These are phyloP conservation scores for Chenopodium suecicum DNA, from an alignment of 148 eudicot species.

Conservation along the genomic window DNA sequence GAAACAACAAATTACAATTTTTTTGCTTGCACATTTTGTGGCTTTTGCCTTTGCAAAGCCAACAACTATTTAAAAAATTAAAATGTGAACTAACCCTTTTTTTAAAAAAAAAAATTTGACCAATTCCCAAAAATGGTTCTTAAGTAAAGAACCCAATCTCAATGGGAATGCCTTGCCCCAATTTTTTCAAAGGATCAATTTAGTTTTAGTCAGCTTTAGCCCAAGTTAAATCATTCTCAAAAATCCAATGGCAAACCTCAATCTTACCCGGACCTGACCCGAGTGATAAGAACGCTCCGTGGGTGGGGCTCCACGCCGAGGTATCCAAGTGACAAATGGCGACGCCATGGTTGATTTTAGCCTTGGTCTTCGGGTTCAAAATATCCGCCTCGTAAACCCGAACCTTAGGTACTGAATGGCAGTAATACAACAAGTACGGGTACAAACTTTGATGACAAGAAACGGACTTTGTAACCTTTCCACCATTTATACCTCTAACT, in stretches of 20 bases:
- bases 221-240: conserved; percentile 92
- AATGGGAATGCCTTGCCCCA: not conserved
- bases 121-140: conserved; percentile 22
- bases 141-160: conserved; percentile 22
- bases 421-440: conserved; percentile 78
- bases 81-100: not conserved
- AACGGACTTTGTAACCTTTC: conserved; percentile 65
- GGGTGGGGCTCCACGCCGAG: conserved; percentile 72
- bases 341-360: conserved; percentile 73
- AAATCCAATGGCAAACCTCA: conserved; percentile 94
- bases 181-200: not conserved
- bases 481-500: conserved; percentile 68
- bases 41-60: conserved; percentile 37
- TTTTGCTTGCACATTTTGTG: conserved; percentile 22
- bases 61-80: conserved; percentile 18
- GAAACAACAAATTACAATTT: conserved; percentile 37
- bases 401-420: conserved; percentile 85
- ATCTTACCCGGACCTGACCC: conserved; percentile 83
- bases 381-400: conserved; percentile 88
- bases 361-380: conserved; percentile 46
- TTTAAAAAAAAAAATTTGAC: not conserved
- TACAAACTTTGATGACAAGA: conserved; percentile 83
- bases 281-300: conserved; percentile 74
- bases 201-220: conserved; percentile 46
- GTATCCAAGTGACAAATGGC: conserved; percentile 89